Base-by-base conservation (phyloP, 305 asterid genomes). In the Fraxinus greggii region DNA sequence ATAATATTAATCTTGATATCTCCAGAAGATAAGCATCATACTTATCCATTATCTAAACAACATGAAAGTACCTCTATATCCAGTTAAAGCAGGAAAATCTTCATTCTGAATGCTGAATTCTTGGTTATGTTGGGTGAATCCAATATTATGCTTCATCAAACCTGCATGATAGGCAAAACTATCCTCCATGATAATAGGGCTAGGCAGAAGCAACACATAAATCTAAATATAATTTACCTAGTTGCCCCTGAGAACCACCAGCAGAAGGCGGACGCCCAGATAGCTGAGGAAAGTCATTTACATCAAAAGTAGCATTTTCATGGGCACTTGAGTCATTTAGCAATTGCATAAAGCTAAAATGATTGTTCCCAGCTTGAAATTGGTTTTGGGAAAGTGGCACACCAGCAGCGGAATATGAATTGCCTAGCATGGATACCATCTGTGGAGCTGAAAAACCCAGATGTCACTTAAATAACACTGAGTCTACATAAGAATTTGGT, bases 71-170 rank as follows among this genome's bases (percentile, higher is more conserved):
- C 98, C 98, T 94, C 90, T 91, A 84, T 89, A 94, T 84, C 97
- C 97, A 10, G 98, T 95, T 88, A 93, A 88, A 87, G 98, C 97
- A 74, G 98, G 97, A 83, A 94, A 92, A 88, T 91, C 98, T 90
- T 91, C 95, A 88, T 90, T 92, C 80, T 91, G 97, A 88, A 94
- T 94, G 88, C 98, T 93, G 89, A 94, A 94, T 86, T 93, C 97
- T 87, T 91, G 97, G 82, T 92, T 93, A 88, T 93, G 98, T 85
- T 92, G 98, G 85, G 83, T 82, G 79, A 92, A 92, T 78, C 97
- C 94, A 54, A 92, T 85, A 80, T 89, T 91, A 84, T 91, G 97
- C 86, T 92, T 94, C 89, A 92, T 84, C 84, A 91, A 87, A 86
- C 98, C 98, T 94, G 90, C 81, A 86, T 24, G 76, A 48, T 67